Evolutionary conservation across 2,329 filamentous ascomycete species (phyloP).

Genomic region (Chaetomium sp.): DNA sequence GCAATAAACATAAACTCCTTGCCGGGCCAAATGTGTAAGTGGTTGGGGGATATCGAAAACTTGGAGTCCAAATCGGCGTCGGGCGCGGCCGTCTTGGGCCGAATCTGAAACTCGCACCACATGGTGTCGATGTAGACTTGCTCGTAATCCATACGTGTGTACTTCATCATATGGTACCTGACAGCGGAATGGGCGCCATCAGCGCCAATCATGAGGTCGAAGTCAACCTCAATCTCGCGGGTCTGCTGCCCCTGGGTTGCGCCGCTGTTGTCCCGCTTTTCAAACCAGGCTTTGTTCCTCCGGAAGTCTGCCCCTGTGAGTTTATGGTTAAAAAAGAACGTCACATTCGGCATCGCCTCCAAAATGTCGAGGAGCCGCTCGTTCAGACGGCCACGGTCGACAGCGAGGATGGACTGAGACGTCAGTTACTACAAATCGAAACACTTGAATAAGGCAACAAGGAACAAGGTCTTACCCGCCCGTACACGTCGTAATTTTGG

Average conservation of each 20-base stretch:
- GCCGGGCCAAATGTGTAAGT: conserved; percentile 96
- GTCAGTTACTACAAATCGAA: conserved; percentile 10
- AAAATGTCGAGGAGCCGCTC: conserved; percentile 80
- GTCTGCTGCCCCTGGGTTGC: conserved; percentile 45
- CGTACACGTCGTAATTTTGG: conserved; percentile 90
- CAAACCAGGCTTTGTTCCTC: conserved; percentile 82
- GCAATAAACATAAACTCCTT: conserved; percentile 98
- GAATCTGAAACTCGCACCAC: conserved; percentile 94
- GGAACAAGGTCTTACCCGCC: conserved; percentile 68
- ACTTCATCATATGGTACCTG: conserved; percentile 96
- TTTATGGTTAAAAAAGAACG: conserved; percentile 90
- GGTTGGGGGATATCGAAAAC: conserved; percentile 86
- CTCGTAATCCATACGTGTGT: conserved; percentile 81
- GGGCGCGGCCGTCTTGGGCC: conserved; percentile 47
- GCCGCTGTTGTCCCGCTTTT: conserved; percentile 51
- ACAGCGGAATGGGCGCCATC: conserved; percentile 94
- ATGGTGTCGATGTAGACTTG: conserved; percentile 95
- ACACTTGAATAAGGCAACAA: not conserved
- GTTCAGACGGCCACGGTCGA: conserved; percentile 83
- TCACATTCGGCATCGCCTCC: conserved; percentile 83
- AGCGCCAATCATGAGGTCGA: conserved; percentile 91
- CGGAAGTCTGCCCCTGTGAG: conserved; percentile 86
- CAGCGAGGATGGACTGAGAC: conserved; percentile 74
- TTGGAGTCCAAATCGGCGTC: conserved; percentile 42
- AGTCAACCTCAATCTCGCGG: conserved; percentile 77